Evolutionary conservation across 1,139 yeast genomes (phyloP), one percentile per base, ranked within the genome.

Genomic region (Schwanniomyces etchellsii): DNA sequence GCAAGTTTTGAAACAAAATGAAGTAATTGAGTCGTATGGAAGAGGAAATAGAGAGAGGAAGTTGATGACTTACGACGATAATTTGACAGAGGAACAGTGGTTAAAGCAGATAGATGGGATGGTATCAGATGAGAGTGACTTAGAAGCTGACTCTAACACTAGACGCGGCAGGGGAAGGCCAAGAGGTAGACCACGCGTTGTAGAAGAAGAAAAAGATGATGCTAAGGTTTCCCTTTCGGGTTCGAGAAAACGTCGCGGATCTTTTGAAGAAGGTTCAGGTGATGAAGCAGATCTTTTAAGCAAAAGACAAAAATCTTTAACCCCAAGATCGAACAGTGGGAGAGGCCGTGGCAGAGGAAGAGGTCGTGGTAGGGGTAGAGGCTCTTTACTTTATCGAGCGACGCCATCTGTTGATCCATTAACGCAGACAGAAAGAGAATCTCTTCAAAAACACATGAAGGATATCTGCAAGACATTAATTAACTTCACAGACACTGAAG

Each of bases 31-130:
- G 28, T 78, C 68, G 16, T 71, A 74, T 33, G 79, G 78, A 5
- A 70, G 84, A 49, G 81, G 81, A 30, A 72, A 70, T 16, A 70
- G 89, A 53, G 85, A 80, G 46, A 71, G 84, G 29, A 79, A 78
- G 48, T 60, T 65, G 5, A 69, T 71, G 2, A 56, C 59, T 5
- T 81, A 81, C 45, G 84, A 79, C 41, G 89, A 81, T 47, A 74
- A 79, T 37, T 55, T 81, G 43, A 74, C 86, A 3, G 93, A 82
- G 53, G 89, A 80, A 37, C 88, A 81, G 52, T 82, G 91, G 91
- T 59, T 82, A 37, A 66, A 60, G 45, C 74, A 74, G 41, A 73
- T 76, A 35, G 82, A 76, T 28, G 74, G 72, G 2, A 53, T 63
- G 10, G 50, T 57, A 2, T 60, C 68, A 2, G 70, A 62, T 27